These are phyloP conservation scores for Groenewaldozyma auringiensis DNA, from an alignment of 1,139 yeast genomes.

Conservation along the genomic window DNA sequence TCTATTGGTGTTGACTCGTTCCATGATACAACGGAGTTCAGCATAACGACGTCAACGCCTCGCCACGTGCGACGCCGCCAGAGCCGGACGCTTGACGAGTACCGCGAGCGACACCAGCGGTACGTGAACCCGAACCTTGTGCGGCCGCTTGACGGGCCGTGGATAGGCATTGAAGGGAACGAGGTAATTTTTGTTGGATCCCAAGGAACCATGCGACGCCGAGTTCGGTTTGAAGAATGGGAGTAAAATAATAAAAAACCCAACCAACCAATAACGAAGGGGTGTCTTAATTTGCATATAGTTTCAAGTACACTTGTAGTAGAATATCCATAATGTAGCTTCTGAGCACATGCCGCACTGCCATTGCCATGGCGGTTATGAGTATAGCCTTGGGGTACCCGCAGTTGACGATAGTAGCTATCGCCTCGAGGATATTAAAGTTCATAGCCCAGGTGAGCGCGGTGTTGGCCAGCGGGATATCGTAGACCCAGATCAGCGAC, in stretches of 20 bases:
- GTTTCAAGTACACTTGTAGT: background rate
- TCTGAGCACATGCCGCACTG: constrained; percentile 4
- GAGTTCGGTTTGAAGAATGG: constrained; percentile 44
- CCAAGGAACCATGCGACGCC: constrained; percentile 49
- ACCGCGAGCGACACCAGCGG: constrained; percentile 56
- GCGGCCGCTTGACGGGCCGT: constrained; percentile 70
- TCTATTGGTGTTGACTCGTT: background rate
- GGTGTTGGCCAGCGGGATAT: constrained; percentile 57
- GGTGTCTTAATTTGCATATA: background rate
- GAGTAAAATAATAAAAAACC: constrained; percentile 30
- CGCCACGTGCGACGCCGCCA: constrained; percentile 18
- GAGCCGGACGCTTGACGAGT: constrained; percentile 52
- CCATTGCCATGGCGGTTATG: constrained; percentile 25
- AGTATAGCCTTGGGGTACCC: constrained; percentile 34
- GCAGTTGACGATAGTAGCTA: constrained; percentile 46
- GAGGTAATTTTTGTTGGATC: constrained; percentile 53
- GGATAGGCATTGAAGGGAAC: constrained; percentile 61
- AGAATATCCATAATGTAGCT: background rate
- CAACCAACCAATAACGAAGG: background rate
- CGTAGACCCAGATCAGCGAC: constrained; percentile 96
- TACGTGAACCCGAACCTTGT: constrained; percentile 73
- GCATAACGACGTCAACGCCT: background rate
- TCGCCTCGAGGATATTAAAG: constrained; percentile 58
- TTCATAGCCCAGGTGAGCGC: constrained; percentile 57
- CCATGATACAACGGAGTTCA: background rate